Conservation (phyloP, 2,329 filamentous ascomycete genomes). For the Colletotrichum neosansevieriae region DNA sequence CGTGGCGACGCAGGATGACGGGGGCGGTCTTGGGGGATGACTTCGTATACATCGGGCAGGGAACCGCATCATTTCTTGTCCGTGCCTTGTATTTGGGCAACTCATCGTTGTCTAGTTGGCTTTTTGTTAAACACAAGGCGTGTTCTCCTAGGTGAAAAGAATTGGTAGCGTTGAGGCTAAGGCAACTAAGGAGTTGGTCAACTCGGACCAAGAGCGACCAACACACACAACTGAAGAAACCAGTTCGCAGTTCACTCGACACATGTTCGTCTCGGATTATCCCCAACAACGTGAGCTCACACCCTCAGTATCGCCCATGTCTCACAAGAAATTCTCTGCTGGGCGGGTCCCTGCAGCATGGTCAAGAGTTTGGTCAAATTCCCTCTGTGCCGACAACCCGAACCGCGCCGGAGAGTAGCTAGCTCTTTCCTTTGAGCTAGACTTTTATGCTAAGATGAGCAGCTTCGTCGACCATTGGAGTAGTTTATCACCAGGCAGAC, state of each 20-base stretch:
- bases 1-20: background rate
- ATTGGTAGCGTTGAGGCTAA: constrained; percentile 26
- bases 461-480: too few species aligned
- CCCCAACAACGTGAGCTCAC: background rate
- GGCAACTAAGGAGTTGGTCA: constrained; percentile 13
- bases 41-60: constrained; percentile 7
- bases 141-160: background rate
- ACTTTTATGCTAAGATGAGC: too few species aligned
- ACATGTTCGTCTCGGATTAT: constrained; percentile 6
- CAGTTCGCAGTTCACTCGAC: background rate
- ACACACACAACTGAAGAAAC: constrained; percentile 13
- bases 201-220: background rate
- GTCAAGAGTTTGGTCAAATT: too few species aligned
- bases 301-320: background rate
- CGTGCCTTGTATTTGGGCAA: background rate
- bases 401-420: too few species aligned
- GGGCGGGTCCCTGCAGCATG: too few species aligned
- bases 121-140: background rate
- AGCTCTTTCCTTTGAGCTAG: too few species aligned
- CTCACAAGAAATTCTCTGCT: background rate
- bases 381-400: too few species aligned
- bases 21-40: background rate
- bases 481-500: too few species aligned
- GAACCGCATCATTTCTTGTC: background rate
- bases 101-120: background rate